Percentiles rank a stretch among this genome's conserved stretches.
Conservation (phyloP, 139 green algal genomes). For the Ettlia oleoabundans region DNA sequence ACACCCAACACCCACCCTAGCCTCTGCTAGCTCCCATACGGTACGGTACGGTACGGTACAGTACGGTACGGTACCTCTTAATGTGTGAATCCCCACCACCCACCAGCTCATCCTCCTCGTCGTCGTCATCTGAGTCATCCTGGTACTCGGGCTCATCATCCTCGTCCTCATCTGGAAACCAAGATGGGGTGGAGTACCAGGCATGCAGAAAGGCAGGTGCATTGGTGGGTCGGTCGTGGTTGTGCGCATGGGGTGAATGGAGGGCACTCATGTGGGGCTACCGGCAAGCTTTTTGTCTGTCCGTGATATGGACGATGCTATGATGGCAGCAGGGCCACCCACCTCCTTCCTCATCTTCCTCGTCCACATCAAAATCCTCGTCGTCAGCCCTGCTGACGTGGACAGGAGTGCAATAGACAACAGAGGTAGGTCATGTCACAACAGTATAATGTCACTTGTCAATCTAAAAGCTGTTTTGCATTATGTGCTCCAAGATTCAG, state of each 20-base stretch:
- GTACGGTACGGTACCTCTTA: neutral
- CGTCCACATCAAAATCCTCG: conserved; percentile 17
- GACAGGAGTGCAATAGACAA: no score
- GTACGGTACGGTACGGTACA: neutral
- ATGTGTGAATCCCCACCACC: no score
- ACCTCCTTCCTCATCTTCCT: neutral
- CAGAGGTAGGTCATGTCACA: no score
- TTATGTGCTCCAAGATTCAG: no score
- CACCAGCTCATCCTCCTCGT: conserved; percentile 30
- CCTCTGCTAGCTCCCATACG: no score
- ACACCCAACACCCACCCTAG: neutral
- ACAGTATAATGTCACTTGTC: no score
- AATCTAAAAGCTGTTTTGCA: no score
- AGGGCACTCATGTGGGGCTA: no score
- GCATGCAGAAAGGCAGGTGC: neutral
- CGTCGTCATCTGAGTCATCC: conserved; percentile 30
- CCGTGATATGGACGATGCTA: no score
- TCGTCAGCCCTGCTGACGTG: neutral
- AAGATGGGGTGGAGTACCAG: neutral
- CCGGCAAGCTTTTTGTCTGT: no score
- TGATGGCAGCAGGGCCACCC: neutral
- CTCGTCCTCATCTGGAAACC: neutral
- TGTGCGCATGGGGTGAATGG: no score
- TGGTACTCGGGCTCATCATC: conserved; percentile 33
- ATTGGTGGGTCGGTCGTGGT: no score